Evolutionary conservation across 441 rosid species (phyloP).

Genomic region (Jatropha multifida): DNA sequence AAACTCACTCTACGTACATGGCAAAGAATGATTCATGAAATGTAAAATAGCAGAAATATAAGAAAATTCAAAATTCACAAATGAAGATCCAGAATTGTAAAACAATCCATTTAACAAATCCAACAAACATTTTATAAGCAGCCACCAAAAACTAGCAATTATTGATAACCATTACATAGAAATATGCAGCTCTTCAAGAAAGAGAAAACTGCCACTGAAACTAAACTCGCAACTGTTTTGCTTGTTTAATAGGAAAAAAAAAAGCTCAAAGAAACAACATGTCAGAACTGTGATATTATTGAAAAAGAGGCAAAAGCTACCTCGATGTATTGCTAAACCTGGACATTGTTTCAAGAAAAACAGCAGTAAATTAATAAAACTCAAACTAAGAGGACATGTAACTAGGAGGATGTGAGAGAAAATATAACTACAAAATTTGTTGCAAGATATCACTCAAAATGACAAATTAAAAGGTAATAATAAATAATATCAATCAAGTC

Average conservation of each 20-base stretch:
- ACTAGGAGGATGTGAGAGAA: background rate
- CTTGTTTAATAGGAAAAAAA: conserved; percentile 1
- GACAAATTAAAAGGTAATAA: background rate
- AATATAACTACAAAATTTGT: background rate
- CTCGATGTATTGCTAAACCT: background rate
- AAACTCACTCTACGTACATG: conserved; percentile 14
- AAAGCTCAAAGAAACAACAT: conserved; percentile 8
- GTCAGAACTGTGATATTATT: background rate
- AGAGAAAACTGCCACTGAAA: background rate
- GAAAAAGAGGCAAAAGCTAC: background rate
- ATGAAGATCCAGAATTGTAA: background rate
- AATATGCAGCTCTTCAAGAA: background rate
- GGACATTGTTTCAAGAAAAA: background rate
- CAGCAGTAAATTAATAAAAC: background rate
- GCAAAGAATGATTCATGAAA: conserved; percentile 1
- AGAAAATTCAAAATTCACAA: conserved; percentile 1
- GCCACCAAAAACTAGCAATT: background rate
- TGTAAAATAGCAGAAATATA: conserved; percentile 2
- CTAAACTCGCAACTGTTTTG: background rate
- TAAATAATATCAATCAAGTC: background rate
- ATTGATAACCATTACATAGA: background rate
- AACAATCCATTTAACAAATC: background rate
- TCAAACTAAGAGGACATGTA: background rate
- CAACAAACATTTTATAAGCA: background rate
- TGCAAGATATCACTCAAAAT: background rate